Evolutionary conservation across 768 basidiomycete genomes (phyloP).

Genomic region (Boletus reticulatus): DNA sequence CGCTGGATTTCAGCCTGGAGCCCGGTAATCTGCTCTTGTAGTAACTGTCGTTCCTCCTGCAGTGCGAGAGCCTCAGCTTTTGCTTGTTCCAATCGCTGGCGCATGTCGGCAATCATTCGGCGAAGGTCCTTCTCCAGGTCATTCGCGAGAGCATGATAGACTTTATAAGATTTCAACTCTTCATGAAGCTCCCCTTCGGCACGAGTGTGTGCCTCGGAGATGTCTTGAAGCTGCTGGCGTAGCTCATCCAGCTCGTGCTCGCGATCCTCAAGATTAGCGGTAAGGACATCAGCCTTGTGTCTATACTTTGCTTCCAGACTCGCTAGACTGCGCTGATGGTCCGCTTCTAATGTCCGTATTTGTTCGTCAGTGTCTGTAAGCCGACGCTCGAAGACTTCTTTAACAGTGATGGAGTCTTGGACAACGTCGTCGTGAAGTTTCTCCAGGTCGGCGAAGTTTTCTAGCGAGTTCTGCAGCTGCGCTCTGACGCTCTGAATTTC

Average conservation of each 20-base stretch:
- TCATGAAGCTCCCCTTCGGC: constrained; percentile 30
- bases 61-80: constrained; percentile 34
- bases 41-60: constrained; percentile 48
- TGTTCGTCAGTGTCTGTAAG: constrained; percentile 26
- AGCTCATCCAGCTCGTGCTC: constrained; percentile 34
- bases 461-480: constrained; percentile 20
- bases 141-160: constrained; percentile 31
- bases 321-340: constrained; percentile 15
- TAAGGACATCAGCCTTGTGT: constrained; percentile 35
- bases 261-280: constrained; percentile 38
- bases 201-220: constrained; percentile 32
- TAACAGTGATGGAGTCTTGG: constrained; percentile 23
- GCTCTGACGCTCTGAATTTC: constrained; percentile 26
- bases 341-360: constrained; percentile 28
- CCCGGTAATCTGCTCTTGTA: constrained; percentile 56
- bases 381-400: constrained; percentile 31
- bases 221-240: constrained; percentile 37
- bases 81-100: constrained; percentile 41
- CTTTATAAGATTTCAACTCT: constrained; percentile 26
- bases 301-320: constrained; percentile 34
- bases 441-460: constrained; percentile 27
- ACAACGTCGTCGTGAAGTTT: constrained; percentile 22
- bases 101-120: constrained; percentile 35
- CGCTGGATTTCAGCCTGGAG: constrained; percentile 68
- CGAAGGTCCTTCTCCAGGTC: constrained; percentile 35